Base-by-base conservation (phyloP, 169 alveolate genomes). In the Cryptosporidium andersoni region DNA sequence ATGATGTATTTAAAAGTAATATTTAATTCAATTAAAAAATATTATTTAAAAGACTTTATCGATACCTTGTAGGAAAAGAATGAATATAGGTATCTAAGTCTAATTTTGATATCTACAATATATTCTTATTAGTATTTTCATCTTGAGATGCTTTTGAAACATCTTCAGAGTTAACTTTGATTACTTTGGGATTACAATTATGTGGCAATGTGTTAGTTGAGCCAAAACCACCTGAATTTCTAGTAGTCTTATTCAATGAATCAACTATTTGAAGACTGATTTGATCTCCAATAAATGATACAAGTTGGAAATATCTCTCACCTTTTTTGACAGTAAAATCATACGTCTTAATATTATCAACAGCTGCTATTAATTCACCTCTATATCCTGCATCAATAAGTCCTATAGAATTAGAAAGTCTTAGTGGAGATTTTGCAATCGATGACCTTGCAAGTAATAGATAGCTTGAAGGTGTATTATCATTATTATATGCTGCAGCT, bases 151-250 rank as follows among this genome's bases (percentile, higher is more conserved):
- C 0, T 0, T 25, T 25, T 25, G 25, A 25, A 25, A 25, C 25
- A 25, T 25, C 25, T 25, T 25, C 25, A 25, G 25, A 0, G 25
- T 25, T 25, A 34, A 74, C 37, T n/a, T 40, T 74, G 16, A 68
- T 51, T 6, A 74, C 60, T 39, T 74, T 64, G 45, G 63, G 80
- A 64, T 4, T 45, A n/a, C 14, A 45, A 16, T 60, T 2, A n/a
- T n/a, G 7, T 25, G 80, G 49, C 63, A 81, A 81, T 11, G 62
- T 45, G 51, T 89, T 66, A 4, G 97, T 95, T 2, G 97, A 94
- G 14, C 97, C 97, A 65, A 94, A 94, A 9, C 97, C 97, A 47
- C 94, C 90, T 43, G 90, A 93, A 5, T 97, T 97, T n/a, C 97
- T 88, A 25, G 92, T 80, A 4, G 97, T 95, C 64, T 89, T 89